Conservation (phyloP, 495 filamentous ascomycete genomes). For the Hyaloscypha variabilis region DNA sequence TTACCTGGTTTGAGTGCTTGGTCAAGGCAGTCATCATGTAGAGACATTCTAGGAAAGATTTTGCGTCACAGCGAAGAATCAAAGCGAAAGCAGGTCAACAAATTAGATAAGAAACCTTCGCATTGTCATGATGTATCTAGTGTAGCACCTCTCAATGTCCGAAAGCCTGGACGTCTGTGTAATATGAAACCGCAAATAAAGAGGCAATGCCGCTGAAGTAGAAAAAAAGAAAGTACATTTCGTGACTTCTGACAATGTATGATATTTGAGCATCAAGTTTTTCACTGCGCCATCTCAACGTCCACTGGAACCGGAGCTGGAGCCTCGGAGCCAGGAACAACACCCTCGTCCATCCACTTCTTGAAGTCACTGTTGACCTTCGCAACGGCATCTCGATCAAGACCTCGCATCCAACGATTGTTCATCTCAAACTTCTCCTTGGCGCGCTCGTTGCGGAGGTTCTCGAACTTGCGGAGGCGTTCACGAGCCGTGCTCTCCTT, state of each 20-base stretch:
- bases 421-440: slow-evolving; percentile 75
- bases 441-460: slow-evolving; percentile 61
- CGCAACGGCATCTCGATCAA: slow-evolving; percentile 72
- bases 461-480: slow-evolving; percentile 42
- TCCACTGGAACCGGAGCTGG: slow-evolving; percentile 1
- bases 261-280: not conserved
- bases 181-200: not conserved
- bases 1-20: not conserved
- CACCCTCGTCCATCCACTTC: slow-evolving; percentile 41
- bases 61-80: not conserved
- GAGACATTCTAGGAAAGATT: not conserved
- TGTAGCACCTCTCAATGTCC: not conserved
- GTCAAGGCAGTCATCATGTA: not conserved
- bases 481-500: slow-evolving; percentile 48
- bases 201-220: not conserved
- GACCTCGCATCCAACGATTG: slow-evolving; percentile 72
- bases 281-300: slow-evolving; percentile 15
- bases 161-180: not conserved
- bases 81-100: not conserved
- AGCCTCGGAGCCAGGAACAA: slow-evolving; percentile 19
- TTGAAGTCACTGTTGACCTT: slow-evolving; percentile 64
- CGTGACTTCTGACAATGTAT: not conserved
- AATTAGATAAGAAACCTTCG: not conserved
- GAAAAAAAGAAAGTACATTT: not conserved
- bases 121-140: not conserved